Evolutionary conservation across 371 early-diverging fungal genomes (phyloP), one percentile per base, ranked within the genome.

Genomic region (Nematocida ironsii): DNA sequence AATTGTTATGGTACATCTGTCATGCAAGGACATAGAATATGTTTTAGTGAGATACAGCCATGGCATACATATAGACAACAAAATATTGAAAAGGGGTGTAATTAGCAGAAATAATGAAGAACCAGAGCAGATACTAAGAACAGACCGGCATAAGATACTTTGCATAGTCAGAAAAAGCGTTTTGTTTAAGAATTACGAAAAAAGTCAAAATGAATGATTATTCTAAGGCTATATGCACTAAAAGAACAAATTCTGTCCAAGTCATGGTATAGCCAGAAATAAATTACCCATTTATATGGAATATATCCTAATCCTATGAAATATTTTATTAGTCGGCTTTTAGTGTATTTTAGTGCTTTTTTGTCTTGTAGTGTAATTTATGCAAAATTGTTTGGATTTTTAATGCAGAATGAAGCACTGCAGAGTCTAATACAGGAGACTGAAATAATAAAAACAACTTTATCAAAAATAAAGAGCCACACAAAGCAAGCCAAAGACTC

Each of bases 51-150:
- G 25, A 54, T 78, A 71, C 60, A 20, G 55, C 23, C 70, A 20
- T n/a, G 80, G 80, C 5, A 67, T 78, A 20, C 42, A 73, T 2
- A 68, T 52, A 47, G n/a, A 68, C 69, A 68, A 52, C 25, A 44
- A 27, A 52, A 68, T 47, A 16, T 13, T 18, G 13, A 52, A n/a
- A 45, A 48, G 1, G 5, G n/a, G 7, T 13, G 42, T 9, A 9
- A 45, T 13, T 16, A 0, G 18, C 52, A 18, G 52, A 1, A 50
- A 50, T 13, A 3, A 18, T 9, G 52, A 9, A 13, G 13, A 33
- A 13, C 33, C 42, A 11, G 64, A 64, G 18, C 64, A 64, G 44
- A 64, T 64, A 20, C 69, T 68, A 6, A 47, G 54, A 52, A 25
- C 69, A 27, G 52, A 68, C 5, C 44, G 54, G 27, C 44, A 68